Evolutionary conservation across 2,329 filamentous ascomycete species (phyloP), one percentile per base, ranked within the genome.

Genomic region (Aurifilum marmelostoma): DNA sequence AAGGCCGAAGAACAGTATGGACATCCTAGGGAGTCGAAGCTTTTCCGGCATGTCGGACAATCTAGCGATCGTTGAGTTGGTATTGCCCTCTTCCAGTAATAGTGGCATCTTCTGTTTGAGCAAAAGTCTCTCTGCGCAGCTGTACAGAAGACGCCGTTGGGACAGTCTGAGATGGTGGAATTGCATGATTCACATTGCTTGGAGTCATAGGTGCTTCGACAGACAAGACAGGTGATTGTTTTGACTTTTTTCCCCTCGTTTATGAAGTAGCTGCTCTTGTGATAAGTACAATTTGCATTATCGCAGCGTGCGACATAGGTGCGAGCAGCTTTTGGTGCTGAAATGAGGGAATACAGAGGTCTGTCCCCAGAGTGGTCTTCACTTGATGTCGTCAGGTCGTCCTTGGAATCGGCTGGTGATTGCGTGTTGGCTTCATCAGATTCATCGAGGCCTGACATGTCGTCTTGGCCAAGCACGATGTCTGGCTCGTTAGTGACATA

Each of bases 401-500:
- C 29, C 34, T 39, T 32, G 29, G 18, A 24, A 21, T 6, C 8
- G 58, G n/a, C 16, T 12, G 58, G 58, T 3, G 18, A 12, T n/a
- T 4, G 18, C 5, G 21, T 27, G 21, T 24, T 18, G 34, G 8
- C 12, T 8, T 43, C 2, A 8, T 24, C 12, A 41, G 16, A n/a
- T 16, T 27, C n/a, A n/a, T 34, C 37, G 12, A 47, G 7, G 34
- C 14, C 27, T 2, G 18, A 8, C 39, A 62, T 52, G 14, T 65
- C 41, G 27, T 41, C 4, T 18, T 18, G 32, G 12, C 65, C 66
- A 2, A 63, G 39, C 5, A 71, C 3, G 1, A 68, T 71, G 1
- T 63, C 66, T 4, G 71, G 69, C 11, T 70, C 64, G 4, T 65
- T 66, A 8, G 71, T 39, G 3, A 34, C 41, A 39, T 73, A 73